phyloP scores from a whole-genome alignment of 768 basidiomycete species.

The Leccinum fibrillosum region DNA sequence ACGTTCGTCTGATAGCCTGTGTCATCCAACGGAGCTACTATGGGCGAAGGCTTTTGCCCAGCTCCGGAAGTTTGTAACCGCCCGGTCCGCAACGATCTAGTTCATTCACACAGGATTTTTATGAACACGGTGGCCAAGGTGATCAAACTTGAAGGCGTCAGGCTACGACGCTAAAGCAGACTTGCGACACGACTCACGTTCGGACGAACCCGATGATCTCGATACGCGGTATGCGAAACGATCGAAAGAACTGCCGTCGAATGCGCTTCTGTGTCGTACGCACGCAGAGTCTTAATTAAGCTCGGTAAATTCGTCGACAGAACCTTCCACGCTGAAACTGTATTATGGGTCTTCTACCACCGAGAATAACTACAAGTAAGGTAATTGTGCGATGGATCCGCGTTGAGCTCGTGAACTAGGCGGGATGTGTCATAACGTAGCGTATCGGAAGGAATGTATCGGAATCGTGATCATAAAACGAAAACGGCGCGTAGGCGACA shows the following conservation, averaged over 20 bases:
- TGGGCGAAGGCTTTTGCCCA: background rate
- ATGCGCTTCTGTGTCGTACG: background rate
- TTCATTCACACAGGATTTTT: background rate
- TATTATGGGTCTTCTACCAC: slow-evolving; percentile 17
- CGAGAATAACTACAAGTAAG: slow-evolving; percentile 22
- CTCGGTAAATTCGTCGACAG: background rate
- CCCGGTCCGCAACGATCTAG: background rate
- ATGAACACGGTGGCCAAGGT: background rate
- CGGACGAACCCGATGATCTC: background rate
- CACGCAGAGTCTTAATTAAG: background rate
- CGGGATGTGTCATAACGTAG: background rate
- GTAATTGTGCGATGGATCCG: slow-evolving; percentile 15
- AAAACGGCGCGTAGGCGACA: background rate
- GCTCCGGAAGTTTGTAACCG: background rate
- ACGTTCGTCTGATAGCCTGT: background rate
- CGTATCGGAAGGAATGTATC: background rate
- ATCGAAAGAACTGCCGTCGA: background rate
- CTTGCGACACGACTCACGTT: background rate
- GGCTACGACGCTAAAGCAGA: background rate
- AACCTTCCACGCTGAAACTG: slow-evolving; percentile 2
- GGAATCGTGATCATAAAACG: slow-evolving; percentile 3
- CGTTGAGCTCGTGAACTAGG: slow-evolving; percentile 1
- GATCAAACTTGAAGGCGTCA: background rate
- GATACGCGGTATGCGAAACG: background rate
- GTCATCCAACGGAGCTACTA: background rate